Evolutionary conservation across 305 asterid species (phyloP).

Genomic region (Fraxinus velutina): DNA sequence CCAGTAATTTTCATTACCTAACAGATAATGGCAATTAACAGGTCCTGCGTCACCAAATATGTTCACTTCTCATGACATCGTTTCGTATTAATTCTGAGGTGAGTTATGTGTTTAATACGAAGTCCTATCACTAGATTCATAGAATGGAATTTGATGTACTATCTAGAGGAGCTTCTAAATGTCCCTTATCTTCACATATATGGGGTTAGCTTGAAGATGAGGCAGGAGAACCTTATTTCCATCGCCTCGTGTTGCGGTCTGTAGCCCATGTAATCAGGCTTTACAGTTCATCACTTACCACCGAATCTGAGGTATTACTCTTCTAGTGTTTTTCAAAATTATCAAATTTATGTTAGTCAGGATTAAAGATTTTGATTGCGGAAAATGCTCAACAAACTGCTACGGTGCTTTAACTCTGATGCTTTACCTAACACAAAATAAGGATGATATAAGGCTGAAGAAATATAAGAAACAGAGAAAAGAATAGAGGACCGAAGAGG

Average conservation of each 20-base stretch:
- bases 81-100: conserved; percentile 97
- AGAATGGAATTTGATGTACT: conserved; percentile 18
- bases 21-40: conserved; percentile 41
- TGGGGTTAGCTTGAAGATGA: conserved; percentile 78
- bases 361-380: conserved; percentile 7
- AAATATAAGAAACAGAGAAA: not conserved
- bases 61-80: conserved; percentile 97
- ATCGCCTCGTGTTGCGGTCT: conserved; percentile 86
- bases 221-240: conserved; percentile 93
- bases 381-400: conserved; percentile 2
- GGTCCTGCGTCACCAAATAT: conserved; percentile 82
- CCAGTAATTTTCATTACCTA: conserved; percentile 28
- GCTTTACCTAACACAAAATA: not conserved
- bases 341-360: not conserved
- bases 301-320: conserved; percentile 86
- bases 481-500: not conserved
- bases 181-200: conserved; percentile 15
- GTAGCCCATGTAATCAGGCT: conserved; percentile 94
- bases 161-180: conserved; percentile 17
- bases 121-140: conserved; percentile 18
- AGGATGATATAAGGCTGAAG: not conserved
- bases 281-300: conserved; percentile 80
- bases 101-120: conserved; percentile 21
- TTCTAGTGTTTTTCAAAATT: not conserved
- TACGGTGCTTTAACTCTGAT: not conserved